phyloP scores from a whole-genome alignment of 1,284 basidiomycete species.

The Cystobasidium pallidum region DNA sequence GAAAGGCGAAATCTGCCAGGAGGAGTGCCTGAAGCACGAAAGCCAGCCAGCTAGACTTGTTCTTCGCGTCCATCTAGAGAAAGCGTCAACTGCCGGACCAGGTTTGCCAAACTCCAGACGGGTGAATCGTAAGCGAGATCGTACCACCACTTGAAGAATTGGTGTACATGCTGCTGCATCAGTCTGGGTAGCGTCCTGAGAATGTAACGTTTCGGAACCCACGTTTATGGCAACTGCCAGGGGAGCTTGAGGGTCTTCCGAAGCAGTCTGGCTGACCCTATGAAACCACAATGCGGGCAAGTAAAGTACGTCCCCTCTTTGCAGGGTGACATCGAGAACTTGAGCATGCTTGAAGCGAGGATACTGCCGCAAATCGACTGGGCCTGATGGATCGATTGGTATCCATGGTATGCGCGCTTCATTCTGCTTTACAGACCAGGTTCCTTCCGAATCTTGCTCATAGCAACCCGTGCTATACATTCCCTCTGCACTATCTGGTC shows the following conservation, averaged over 20 bases:
- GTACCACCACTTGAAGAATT: slow-evolving; percentile 71
- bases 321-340: slow-evolving; percentile 68
- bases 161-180: too few species aligned
- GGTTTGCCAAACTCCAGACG: slow-evolving; percentile 68
- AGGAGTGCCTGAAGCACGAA: not conserved
- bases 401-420: slow-evolving; percentile 56
- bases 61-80: slow-evolving; percentile 40
- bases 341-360: slow-evolving; percentile 60
- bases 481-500: slow-evolving; percentile 3
- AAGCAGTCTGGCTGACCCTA: slow-evolving; percentile 69
- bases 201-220: too few species aligned
- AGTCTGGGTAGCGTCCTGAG: too few species aligned
- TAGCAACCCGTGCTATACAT: slow-evolving; percentile 25
- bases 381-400: slow-evolving; percentile 49
- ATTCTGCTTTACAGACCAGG: slow-evolving; percentile 10
- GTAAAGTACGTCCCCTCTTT: slow-evolving; percentile 78
- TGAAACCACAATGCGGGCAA: slow-evolving; percentile 92
- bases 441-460: not conserved
- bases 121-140: slow-evolving; percentile 72
- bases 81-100: slow-evolving; percentile 61
- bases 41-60: not conserved
- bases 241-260: slow-evolving; percentile 25
- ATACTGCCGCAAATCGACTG: slow-evolving; percentile 30
- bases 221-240: slow-evolving; percentile 40
- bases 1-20: too few species aligned